Base-by-base conservation (phyloP, 805 yeast species). In the Barnettozyma sucrosica region DNA sequence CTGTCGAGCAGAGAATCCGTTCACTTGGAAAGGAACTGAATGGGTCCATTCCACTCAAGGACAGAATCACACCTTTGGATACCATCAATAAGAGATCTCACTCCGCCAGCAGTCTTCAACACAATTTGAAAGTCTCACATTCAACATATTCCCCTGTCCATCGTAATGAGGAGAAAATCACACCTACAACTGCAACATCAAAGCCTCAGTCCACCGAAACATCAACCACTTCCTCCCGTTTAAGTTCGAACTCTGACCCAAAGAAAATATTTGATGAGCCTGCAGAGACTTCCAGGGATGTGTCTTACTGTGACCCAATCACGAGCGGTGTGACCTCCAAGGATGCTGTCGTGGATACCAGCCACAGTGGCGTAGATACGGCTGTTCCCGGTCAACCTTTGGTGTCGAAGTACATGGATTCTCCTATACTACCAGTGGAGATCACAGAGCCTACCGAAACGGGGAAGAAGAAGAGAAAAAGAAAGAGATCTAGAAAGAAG, bases 21-120 rank as follows among this genome's bases (percentile, higher is more conserved):
- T 50, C 55, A 4, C 23, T 59, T 7, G 51, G 55, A 11, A 56
- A 51, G 33, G 62, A 58, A 8, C 45, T 60, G 26, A 59, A 57
- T 39, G 44, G 50, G 9, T 33, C 51, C 1, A 57, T 57, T 9
- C 62, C 63, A 38, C 19, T 36, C 8, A 50, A 52, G 13, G 61
- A 59, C 40, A 49, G 61, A 36, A 34, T 37, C 2, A 43, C 52
- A 3, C 39, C 50, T 16, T 24, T 52, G 6, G 52, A 51, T 32
- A 20, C 28, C 20, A 20, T 41, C 9, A 37, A 37, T 28, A 23
- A 23, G 41, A 37, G 21, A 20, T 20, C 41, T 14, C 16, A 37
- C 24, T 21, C 41, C 7, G 18, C 10, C 25, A 37, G 2, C 41
- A 37, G 18, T 34, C 23, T n/a, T 26, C 32, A 23, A 2, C 38